A percentile compares a stretch with the other conserved stretches of the same genome.
Evolutionary conservation across 2,329 filamentous ascomycete species (phyloP).

Genomic region (Amesomyces nigricolor): DNA sequence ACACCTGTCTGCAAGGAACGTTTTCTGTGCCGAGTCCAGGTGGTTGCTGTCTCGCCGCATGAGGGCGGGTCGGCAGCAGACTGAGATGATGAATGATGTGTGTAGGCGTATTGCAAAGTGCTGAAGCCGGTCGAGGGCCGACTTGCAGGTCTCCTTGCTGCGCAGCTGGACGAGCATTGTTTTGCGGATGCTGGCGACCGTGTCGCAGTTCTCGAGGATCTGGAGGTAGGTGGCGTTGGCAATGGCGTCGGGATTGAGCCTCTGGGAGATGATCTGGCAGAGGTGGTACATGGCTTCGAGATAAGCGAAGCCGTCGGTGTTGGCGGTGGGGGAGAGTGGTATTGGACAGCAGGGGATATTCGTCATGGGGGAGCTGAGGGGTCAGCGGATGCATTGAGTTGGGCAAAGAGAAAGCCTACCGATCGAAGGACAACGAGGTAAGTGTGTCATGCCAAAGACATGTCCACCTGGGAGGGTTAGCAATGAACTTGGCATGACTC

Average conservation of each 20-base stretch:
- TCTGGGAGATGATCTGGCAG: conserved; percentile 54
- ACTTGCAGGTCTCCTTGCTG: conserved; percentile 58
- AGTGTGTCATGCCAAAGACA: conserved; percentile 63
- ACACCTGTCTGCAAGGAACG: conserved; percentile 51
- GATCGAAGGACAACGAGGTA: conserved; percentile 60
- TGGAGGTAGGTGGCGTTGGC: conserved; percentile 46
- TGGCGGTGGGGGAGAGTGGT: conserved; percentile 39
- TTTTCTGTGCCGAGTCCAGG: conserved; percentile 49
- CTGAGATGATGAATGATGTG: conserved; percentile 59
- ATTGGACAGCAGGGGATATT: conserved; percentile 53
- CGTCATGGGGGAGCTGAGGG: conserved; percentile 53
- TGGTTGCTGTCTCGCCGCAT: conserved; percentile 45
- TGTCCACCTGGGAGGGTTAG: conserved; percentile 44
- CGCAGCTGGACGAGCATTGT: conserved; percentile 48
- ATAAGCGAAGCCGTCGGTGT: conserved; percentile 49
- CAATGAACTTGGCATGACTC: background rate
- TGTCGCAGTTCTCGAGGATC: conserved; percentile 54
- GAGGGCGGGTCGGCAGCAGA: conserved; percentile 58
- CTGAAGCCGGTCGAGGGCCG: conserved; percentile 56
- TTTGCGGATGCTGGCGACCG: conserved; percentile 46
- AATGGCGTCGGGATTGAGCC: conserved; percentile 50
- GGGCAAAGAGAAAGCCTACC: conserved; percentile 34
- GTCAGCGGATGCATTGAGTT: background rate
- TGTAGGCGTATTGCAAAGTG: conserved; percentile 60
- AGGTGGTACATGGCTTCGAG: conserved; percentile 62